Evolutionary conservation across 495 filamentous ascomycete species (phyloP).

Genomic region (Thermothielavioides terrestris): DNA sequence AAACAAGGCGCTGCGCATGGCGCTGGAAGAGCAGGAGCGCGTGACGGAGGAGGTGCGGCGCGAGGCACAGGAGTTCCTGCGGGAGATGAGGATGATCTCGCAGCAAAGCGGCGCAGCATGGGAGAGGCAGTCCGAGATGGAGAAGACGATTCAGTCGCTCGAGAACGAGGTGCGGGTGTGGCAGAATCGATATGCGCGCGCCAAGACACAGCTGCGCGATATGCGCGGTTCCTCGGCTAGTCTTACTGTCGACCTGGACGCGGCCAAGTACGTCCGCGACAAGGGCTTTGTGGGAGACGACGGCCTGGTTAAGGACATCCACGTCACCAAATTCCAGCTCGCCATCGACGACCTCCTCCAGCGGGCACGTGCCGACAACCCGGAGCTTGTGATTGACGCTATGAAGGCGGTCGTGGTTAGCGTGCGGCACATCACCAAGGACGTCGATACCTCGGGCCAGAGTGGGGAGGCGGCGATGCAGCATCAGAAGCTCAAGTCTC

Average conservation of each 20-base stretch:
- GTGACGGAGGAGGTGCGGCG: conserved; percentile 83
- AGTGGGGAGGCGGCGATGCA: conserved; percentile 39
- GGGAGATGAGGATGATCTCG: conserved; percentile 82
- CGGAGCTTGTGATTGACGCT: conserved; percentile 61
- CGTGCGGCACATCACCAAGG: conserved; percentile 71
- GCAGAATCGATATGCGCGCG: conserved; percentile 78
- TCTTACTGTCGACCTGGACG: conserved; percentile 57
- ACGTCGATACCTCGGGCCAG: conserved; percentile 53
- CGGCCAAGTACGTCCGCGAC: conserved; percentile 53
- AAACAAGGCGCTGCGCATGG: conserved; percentile 60
- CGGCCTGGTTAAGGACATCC: conserved; percentile 78
- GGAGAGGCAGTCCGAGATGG: conserved; percentile 72
- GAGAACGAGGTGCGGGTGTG: conserved; percentile 79
- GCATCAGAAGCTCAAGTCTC: conserved; percentile 60
- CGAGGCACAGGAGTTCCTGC: conserved; percentile 74
- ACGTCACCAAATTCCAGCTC: conserved; percentile 92
- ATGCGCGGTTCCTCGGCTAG: conserved; percentile 74
- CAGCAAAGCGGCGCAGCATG: conserved; percentile 67
- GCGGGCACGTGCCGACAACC: conserved; percentile 61
- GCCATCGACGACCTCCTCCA: conserved; percentile 88
- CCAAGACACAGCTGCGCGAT: conserved; percentile 75
- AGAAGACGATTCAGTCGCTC: conserved; percentile 59
- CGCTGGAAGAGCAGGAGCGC: conserved; percentile 64
- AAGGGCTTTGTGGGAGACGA: conserved; percentile 60
- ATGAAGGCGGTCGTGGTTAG: conserved; percentile 75